Evolutionary conservation across 2,329 filamentous ascomycete genomes (phyloP), one percentile per base, ranked within the genome.

Genomic region (Cercospora sp.): DNA sequence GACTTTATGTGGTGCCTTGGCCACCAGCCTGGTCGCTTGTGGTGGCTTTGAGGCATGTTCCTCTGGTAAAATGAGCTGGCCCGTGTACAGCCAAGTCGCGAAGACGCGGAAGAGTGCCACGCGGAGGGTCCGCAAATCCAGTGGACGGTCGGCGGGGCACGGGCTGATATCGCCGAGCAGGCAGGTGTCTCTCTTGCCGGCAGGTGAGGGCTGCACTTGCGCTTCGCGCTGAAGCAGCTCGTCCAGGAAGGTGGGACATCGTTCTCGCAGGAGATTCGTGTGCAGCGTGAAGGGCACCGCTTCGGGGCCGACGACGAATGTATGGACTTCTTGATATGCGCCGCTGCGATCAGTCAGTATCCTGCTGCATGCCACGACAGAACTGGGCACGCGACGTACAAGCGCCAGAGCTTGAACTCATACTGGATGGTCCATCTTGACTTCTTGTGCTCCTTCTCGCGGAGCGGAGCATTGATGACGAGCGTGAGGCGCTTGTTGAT

Each of bases 401-500:
- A 63, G 28, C 61, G 45, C 61, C 61, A 63, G 5, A 63, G 45
- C 30, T 57, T 55, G 30, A 63, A 63, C 61, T 63, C 61, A 53
- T 63, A 63, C 13, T 63, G 61, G 8, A 63, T 63, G 10, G 61
- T 63, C 61, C 61, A 63, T 28, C 61, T 23, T 13, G 61, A 57
- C 8, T 31, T 30, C 26, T 63, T 55, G 28, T 48, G 45, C 13
- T 55, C 61, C 26, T 30, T 55, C 23, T 63, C 28, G 6, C 48
- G 45, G 7, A 30, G n/a, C 2, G 61, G 30, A 13, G 48, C 45
- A 48, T 63, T 63, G 45, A 63, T 53, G 30, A 63, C 61, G 3
- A 63, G 61, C 16, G 61, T 63, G n/a, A 63, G 48, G n/a, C 48
- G 61, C 61, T 63, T 63, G 61, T 63, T 63, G 48, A 57, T 28